Conservation (phyloP, 495 filamentous ascomycete species). For the Aspergillus ellipticus region DNA sequence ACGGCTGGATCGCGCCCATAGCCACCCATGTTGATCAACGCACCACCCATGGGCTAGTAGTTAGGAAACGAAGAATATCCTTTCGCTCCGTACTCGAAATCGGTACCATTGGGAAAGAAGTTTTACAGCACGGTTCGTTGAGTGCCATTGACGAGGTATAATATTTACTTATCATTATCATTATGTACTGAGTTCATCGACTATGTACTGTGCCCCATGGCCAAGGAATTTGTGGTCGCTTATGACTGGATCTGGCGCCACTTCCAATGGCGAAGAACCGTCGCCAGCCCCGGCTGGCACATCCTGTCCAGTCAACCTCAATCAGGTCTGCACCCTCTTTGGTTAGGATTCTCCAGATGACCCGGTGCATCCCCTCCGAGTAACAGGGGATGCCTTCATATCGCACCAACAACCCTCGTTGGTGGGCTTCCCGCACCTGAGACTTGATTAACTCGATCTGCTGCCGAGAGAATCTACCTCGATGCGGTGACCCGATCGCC, state of each 20-base stretch:
- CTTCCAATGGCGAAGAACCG: conserved; percentile 1
- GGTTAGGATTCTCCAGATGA: conserved; percentile 60
- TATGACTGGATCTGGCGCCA: background rate
- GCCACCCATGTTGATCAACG: too few relatives aligned
- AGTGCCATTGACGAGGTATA: background rate
- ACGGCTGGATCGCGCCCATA: too few relatives aligned
- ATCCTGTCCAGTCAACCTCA: conserved; percentile 20
- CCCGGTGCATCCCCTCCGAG: conserved; percentile 55
- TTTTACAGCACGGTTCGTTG: too few relatives aligned
- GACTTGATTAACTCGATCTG: conserved; percentile 54
- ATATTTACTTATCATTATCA: background rate
- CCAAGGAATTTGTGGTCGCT: background rate
- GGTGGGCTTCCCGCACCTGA: conserved; percentile 58
- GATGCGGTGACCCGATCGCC: conserved; percentile 32
- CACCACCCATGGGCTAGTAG: too few relatives aligned
- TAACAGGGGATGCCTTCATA: conserved; percentile 68
- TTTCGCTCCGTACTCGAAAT: too few relatives aligned
- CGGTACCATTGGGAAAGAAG: too few relatives aligned
- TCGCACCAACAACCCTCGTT: conserved; percentile 55
- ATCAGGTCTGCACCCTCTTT: conserved; percentile 54
- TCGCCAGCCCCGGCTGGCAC: conserved; percentile 5
- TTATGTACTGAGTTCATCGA: background rate
- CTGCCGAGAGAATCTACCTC: conserved; percentile 26
- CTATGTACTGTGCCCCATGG: background rate
- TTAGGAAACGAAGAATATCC: too few relatives aligned